Evolutionary conservation across 2,329 filamentous ascomycete species (phyloP).

Genomic region (Alternaria burnsii): DNA sequence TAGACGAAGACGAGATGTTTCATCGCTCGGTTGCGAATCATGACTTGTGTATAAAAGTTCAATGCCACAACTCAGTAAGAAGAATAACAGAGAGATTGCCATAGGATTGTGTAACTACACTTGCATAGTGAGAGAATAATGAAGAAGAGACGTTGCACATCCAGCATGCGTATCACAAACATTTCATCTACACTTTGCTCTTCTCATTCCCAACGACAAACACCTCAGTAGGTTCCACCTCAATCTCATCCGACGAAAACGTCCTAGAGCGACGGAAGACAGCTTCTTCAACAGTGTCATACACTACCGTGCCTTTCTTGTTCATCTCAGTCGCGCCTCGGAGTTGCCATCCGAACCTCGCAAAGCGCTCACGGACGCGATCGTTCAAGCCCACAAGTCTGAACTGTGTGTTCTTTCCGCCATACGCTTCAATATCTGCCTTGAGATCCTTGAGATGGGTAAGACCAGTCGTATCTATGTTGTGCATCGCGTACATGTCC

Average conservation of each 20-base stretch:
- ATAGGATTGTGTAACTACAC: background rate
- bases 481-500: slow-evolving; percentile 62
- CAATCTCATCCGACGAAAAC: slow-evolving; percentile 19
- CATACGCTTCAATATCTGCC: slow-evolving; percentile 60
- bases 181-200: slow-evolving; percentile 19
- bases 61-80: background rate
- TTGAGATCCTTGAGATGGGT: slow-evolving; percentile 60
- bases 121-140: background rate
- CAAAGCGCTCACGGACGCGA: slow-evolving; percentile 48
- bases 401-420: slow-evolving; percentile 57
- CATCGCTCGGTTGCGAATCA: background rate
- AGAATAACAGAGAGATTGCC: background rate
- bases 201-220: slow-evolving; percentile 27
- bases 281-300: slow-evolving; percentile 25
- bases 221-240: slow-evolving; percentile 25
- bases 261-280: slow-evolving; percentile 17
- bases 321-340: slow-evolving; percentile 13
- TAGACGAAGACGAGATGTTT: background rate
- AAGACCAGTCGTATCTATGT: slow-evolving; percentile 64
- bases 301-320: slow-evolving; percentile 24
- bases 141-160: background rate
- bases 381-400: slow-evolving; percentile 60
- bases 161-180: background rate
- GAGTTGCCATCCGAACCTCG: slow-evolving; percentile 46
- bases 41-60: background rate